A percentile compares a stretch with the other conserved stretches of the same genome.
phyloP scores from a whole-genome alignment of 768 basidiomycete genomes.

The Pulveroboletus sp. region DNA sequence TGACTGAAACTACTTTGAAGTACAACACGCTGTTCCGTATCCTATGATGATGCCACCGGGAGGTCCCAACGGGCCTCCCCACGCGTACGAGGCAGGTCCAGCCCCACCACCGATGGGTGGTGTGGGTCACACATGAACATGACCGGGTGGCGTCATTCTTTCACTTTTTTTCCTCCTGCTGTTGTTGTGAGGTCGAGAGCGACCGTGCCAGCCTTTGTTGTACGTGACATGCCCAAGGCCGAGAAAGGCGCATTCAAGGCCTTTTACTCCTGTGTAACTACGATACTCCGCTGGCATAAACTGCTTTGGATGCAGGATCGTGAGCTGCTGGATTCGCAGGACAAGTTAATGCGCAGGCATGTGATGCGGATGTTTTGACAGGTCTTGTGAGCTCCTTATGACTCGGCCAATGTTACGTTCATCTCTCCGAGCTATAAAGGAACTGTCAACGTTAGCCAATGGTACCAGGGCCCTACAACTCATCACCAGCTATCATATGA shows the following conservation, averaged over 20 bases:
- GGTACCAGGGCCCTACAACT: too few relatives aligned
- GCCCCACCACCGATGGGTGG: conserved; percentile 76
- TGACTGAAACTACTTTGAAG: conserved; percentile 40
- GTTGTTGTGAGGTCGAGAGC: conserved; percentile 28
- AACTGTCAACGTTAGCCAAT: too few relatives aligned
- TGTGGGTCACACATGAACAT: conserved; percentile 50
- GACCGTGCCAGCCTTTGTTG: conserved; percentile 25
- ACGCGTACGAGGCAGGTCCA: conserved; percentile 68
- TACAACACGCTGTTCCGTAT: conserved; percentile 82
- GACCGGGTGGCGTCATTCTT: conserved; percentile 10
- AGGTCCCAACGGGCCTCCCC: conserved; percentile 56
- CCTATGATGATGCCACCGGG: conserved; percentile 87
- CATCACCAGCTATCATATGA: too few relatives aligned
- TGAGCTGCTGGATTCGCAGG: not conserved
- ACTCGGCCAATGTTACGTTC: too few relatives aligned
- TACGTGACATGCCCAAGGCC: conserved; percentile 20
- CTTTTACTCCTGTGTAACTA: conserved; percentile 27
- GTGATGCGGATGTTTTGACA: too few relatives aligned
- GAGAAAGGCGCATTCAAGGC: conserved; percentile 5
- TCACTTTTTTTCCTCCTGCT: conserved; percentile 8
- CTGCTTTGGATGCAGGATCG: conserved; percentile 23
- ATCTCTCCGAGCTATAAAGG: too few relatives aligned
- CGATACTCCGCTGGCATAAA: conserved; percentile 24
- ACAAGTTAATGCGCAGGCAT: too few relatives aligned
- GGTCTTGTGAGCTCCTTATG: too few relatives aligned